Conservation (phyloP, 139 green algal genomes). For the Zygnema circumcarinatum region DNA sequence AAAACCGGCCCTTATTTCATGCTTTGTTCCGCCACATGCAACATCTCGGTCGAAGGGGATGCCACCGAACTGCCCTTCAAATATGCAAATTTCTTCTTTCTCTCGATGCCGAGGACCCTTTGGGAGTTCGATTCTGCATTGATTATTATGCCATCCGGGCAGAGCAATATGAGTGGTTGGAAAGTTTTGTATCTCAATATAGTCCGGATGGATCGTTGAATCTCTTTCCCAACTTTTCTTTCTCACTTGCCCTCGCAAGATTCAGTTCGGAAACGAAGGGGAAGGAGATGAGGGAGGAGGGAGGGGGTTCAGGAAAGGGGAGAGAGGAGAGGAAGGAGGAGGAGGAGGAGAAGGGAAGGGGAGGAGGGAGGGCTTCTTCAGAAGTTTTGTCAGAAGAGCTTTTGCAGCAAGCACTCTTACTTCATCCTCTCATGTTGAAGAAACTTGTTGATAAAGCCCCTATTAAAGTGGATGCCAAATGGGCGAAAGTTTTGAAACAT, state of each 20-base stretch:
- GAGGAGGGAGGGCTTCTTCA: not conserved
- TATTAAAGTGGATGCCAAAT: slow-evolving; percentile 45
- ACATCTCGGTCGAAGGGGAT: slow-evolving; percentile 76
- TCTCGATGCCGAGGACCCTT: slow-evolving; percentile 82
- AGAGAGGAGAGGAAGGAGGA: not conserved
- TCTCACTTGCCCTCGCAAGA: slow-evolving; percentile 72
- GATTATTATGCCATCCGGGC: slow-evolving; percentile 90
- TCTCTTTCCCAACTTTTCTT: slow-evolving; percentile 86
- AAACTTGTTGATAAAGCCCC: slow-evolving; percentile 62
- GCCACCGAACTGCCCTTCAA: slow-evolving; percentile 86
- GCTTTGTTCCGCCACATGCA: slow-evolving; percentile 82
- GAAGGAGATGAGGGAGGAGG: not conserved
- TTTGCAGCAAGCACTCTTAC: slow-evolving; percentile 5
- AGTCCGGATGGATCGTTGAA: slow-evolving; percentile 67
- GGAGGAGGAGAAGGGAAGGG: not conserved
- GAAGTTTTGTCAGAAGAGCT: slow-evolving; percentile 2
- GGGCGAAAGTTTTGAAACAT: slow-evolving; percentile 15
- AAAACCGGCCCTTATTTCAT: slow-evolving; percentile 84
- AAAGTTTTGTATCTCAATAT: slow-evolving; percentile 67
- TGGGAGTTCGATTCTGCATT: slow-evolving; percentile 77
- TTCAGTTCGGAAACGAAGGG: slow-evolving; percentile 65
- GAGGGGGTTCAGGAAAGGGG: not conserved
- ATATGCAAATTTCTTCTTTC: slow-evolving; percentile 87
- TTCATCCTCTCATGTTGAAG: slow-evolving; percentile 67
- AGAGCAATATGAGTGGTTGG: slow-evolving; percentile 66